Evolutionary conservation across 257 asterid species (phyloP), one percentile per base, ranked within the genome.

Genomic region (Fraxinus cuspidata): DNA sequence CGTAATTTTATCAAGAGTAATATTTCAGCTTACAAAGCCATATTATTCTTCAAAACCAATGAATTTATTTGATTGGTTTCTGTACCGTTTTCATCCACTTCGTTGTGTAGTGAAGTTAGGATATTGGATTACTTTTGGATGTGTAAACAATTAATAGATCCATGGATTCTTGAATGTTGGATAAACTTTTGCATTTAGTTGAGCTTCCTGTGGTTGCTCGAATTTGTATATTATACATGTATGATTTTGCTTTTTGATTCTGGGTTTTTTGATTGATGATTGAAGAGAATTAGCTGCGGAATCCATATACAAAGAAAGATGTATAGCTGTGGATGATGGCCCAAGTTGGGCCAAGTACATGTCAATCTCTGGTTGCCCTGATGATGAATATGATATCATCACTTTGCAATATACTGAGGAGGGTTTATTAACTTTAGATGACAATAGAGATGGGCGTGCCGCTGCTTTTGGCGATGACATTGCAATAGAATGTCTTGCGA

Each of bases 391-490:
- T 67, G 94, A 95, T 81, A 95, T 95, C 90, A 88, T 95, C 86
- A 89, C 88, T 82, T 79, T 92, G 90, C 99, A 91, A 74, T 95
- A 92, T 77, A 92, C 97, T 0, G 99, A 92, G 89, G 99, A 95
- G 73, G 99, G 98, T 29, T 88, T 95, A 70, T 78, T 95, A 68
- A 91, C 92, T 65, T 86, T 95, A 12, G 98, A 92, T 72, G 98
- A 95, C 89, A 90, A 93, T 78, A 84, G 92, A 74, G 90, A 89
- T 73, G 97, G 98, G 18, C 97, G 73, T 65, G 96, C 97, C 0
- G 98, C 98, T 80, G 99, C 98, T 44, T 95, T 95, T 35, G 99
- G 99, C 23, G 99, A 95, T 65, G 99, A 95, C 82, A 91, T 95
- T 79, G 99, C 99, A 0, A 95, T 95, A 15, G 98, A 95, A 86